Conservation (phyloP, 108 stramenopile genomes). For the Nitzschia sp. region DNA sequence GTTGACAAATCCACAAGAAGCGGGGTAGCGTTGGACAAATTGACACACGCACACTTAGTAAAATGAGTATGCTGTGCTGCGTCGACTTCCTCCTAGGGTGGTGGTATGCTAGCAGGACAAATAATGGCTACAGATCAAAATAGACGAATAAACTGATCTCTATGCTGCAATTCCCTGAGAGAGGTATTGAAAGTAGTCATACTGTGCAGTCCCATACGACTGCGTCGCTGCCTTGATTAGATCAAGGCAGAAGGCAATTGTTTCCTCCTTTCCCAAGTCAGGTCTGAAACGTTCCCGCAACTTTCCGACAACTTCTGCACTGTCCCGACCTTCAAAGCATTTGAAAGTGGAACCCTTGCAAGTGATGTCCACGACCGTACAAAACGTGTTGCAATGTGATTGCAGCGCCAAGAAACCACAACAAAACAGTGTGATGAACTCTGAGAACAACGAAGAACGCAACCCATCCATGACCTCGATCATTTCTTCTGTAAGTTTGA, state of each 20-base stretch:
- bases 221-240: conserved; percentile 82
- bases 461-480: conserved; percentile 94
- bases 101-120: too few species aligned
- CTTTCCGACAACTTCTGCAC: conserved; percentile 67
- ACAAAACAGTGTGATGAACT: conserved; percentile 93
- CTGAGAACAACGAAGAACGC: conserved; percentile 85
- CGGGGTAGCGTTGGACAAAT: too few species aligned
- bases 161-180: conserved; percentile 85
- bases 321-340: conserved; percentile 89
- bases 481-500: conserved; percentile 98
- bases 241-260: conserved; percentile 86
- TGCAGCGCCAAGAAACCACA: conserved; percentile 97
- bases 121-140: too few species aligned
- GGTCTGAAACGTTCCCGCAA: conserved; percentile 81
- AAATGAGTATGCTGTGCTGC: too few species aligned
- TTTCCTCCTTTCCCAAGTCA: conserved; percentile 79
- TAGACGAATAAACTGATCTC: background rate
- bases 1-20: too few species aligned
- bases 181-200: conserved; percentile 93
- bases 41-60: too few species aligned
- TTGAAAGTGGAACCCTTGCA: conserved; percentile 86
- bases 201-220: conserved; percentile 88
- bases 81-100: too few species aligned
- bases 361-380: conserved; percentile 88
- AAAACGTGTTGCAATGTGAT: conserved; percentile 79